Base-by-base conservation (phyloP, 2,329 filamentous ascomycete species). In the Cadophora sp. region DNA sequence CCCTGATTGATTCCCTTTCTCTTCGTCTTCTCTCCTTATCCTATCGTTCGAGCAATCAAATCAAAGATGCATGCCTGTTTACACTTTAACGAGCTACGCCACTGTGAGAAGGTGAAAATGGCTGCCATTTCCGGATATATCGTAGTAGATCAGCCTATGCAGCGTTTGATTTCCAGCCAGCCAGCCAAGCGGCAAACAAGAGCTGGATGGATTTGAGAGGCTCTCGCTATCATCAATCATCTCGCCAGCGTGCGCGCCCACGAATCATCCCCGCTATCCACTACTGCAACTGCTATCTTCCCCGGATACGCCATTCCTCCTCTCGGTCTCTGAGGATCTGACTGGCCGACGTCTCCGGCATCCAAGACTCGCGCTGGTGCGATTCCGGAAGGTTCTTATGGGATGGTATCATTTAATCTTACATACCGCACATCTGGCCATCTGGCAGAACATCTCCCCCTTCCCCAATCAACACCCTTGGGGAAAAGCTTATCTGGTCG, bases 101-200 rank as follows among this genome's bases (percentile, higher is more conserved):
- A 66, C 40, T 66, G 61, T 71, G 40, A 69, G 69, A 71, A 71
- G 69, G 69, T 69, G 50, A 29, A 16, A 55, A 29, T 8, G 22
- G 50, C 26, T 24, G 69, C 59, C 46, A 19, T 29, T 66, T 69
- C 53, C 65, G 65, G 69, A 64, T 69, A 66, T 68, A 64, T 59
- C 40, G 48, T 43, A 26, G 59, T 62, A 68, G 63, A 68, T 70
- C 68, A 70, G 68, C 53, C 68, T 70, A 70, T 70, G 68, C 68
- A 65, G 50, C 40, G 8, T 27, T 56, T n/a, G 16, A 61, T 26
- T 24, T 31, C 34, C 19, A 48, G 14, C 53, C 31, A 56, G 19
- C 3, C 16, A 58, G 12, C 29, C 43, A 22, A 48, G 43, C 43
- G 11, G 43, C 40, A 6, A 19, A 48, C 43, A n/a, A 48, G 40